Percentiles rank a stretch among this genome's conserved stretches.
These are phyloP conservation scores for Ceratobasidium sp. DNA, from an alignment of 1,284 basidiomycete species.

Conservation along the genomic window DNA sequence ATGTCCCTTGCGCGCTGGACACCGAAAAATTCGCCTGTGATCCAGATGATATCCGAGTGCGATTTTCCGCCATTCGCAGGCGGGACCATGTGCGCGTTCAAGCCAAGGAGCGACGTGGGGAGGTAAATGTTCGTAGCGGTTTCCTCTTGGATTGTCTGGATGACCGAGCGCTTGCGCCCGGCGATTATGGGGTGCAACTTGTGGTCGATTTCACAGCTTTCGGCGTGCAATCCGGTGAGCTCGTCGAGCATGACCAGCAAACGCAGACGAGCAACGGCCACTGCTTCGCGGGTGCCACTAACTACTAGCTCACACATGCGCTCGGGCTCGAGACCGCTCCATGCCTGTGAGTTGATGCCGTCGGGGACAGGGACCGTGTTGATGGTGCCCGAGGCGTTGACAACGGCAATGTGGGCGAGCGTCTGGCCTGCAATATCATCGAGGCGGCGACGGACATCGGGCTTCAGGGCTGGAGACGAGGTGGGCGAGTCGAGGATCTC, in stretches of 20 bases:
- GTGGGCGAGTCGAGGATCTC: slow-evolving; percentile 90
- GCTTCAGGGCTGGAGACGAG: slow-evolving; percentile 72
- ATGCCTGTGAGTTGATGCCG: slow-evolving; percentile 70
- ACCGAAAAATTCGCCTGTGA: slow-evolving; percentile 97
- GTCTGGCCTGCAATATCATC: slow-evolving; percentile 93
- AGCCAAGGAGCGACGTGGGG: slow-evolving; percentile 88
- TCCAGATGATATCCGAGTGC: slow-evolving; percentile 82
- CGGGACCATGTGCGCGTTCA: slow-evolving; percentile 63
- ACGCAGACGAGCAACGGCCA: slow-evolving; percentile 90
- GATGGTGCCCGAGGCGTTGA: slow-evolving; percentile 71
- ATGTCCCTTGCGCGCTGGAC: slow-evolving; percentile 96
- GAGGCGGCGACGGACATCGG: slow-evolving; percentile 85
- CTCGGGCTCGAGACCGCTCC: slow-evolving; percentile 92
- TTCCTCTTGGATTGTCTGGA: slow-evolving; percentile 96
- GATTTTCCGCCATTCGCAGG: slow-evolving; percentile 16
- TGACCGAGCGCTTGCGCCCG: slow-evolving; percentile 85
- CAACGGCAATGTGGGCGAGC: slow-evolving; percentile 88
- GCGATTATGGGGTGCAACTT: slow-evolving; percentile 94
- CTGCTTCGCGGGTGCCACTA: slow-evolving; percentile 85
- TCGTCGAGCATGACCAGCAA: slow-evolving; percentile 95
- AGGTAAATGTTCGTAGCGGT: slow-evolving; percentile 97
- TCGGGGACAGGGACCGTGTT: slow-evolving; percentile 78
- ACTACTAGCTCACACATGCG: slow-evolving; percentile 92
- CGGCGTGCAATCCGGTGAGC: slow-evolving; percentile 88
- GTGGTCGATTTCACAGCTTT: slow-evolving; percentile 93